Percentiles rank a stretch among this genome's conserved stretches.
Conservation (phyloP, 2,329 filamentous ascomycete species). For the Cladobotryum protrusum region DNA sequence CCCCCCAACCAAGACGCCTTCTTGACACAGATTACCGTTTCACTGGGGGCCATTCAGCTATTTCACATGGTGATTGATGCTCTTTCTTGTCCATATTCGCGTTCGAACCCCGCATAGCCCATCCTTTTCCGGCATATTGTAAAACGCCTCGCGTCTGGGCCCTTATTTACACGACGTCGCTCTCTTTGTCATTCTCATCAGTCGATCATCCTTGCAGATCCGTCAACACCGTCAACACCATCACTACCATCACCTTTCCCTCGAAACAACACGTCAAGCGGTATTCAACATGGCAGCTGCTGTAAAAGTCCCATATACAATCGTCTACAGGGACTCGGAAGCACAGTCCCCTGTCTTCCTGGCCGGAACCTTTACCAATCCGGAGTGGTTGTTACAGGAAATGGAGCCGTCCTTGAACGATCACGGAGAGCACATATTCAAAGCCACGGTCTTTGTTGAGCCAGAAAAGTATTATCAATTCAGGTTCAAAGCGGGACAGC, state of each 20-base stretch:
- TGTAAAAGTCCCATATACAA: conserved; percentile 39
- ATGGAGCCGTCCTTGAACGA: conserved; percentile 51
- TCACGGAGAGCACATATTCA: conserved; percentile 53
- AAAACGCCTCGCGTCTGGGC: too few relatives aligned
- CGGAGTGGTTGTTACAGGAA: conserved; percentile 60
- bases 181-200: too few relatives aligned
- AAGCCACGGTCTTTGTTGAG: conserved; percentile 47
- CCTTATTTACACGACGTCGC: too few relatives aligned
- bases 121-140: too few relatives aligned
- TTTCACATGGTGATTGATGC: not conserved
- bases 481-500: conserved; percentile 63
- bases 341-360: conserved; percentile 63
- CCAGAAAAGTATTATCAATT: conserved; percentile 61
- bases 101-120: conserved; percentile 6
- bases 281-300: conserved; percentile 15
- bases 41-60: conserved; percentile 4
- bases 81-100: not conserved
- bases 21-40: not conserved
- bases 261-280: not conserved
- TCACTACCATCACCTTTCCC: too few relatives aligned
- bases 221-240: not conserved
- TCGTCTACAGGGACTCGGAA: conserved; percentile 56
- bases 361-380: conserved; percentile 61
- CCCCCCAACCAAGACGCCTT: conserved; percentile 3
- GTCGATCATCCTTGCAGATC: not conserved